These are phyloP conservation scores for Citeromyces matritensis DNA, from an alignment of 805 yeast species.

Conservation along the genomic window DNA sequence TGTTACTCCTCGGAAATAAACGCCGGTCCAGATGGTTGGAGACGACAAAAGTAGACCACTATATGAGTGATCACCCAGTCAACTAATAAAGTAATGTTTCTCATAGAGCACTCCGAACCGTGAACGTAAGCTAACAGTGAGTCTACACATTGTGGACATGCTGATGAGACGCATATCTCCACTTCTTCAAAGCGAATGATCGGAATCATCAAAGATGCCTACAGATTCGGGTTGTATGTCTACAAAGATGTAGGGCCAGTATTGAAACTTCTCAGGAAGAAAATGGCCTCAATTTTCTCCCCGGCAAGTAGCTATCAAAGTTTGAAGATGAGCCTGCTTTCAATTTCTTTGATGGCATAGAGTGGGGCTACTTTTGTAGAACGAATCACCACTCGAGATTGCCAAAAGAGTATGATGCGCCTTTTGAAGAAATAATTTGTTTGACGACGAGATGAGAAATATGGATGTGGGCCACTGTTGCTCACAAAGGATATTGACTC, in stretches of 20 bases:
- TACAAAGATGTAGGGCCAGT: conserved; percentile 59
- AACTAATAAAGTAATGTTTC: no score
- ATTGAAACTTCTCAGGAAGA: conserved; percentile 29
- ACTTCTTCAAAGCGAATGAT: conserved; percentile 23
- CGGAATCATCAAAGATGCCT: conserved; percentile 29
- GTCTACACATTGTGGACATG: conserved; percentile 67
- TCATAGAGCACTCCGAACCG: no score
- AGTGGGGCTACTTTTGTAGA: conserved; percentile 59
- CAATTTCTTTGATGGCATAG: conserved; percentile 36
- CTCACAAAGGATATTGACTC: conserved; percentile 43
- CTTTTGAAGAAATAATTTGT: conserved; percentile 35
- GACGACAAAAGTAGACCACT: no score
- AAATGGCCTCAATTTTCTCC: conserved; percentile 37
- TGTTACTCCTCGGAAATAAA: no score
- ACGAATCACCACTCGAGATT: conserved; percentile 38
- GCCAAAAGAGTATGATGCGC: conserved; percentile 28
- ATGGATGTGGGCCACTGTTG: conserved; percentile 68
- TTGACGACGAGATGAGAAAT: conserved; percentile 73
- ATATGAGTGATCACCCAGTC: no score
- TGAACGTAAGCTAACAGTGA: no score
- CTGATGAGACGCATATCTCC: conserved; percentile 66
- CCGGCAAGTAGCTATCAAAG: conserved; percentile 59
- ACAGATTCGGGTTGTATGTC: conserved; percentile 40
- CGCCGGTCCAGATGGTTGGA: no score
- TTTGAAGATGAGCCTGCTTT: conserved; percentile 26